Percentiles rank a stretch among this genome's conserved stretches.
Conservation (phyloP, 169 alveolate species). For the Eimeria necatrix region DNA sequence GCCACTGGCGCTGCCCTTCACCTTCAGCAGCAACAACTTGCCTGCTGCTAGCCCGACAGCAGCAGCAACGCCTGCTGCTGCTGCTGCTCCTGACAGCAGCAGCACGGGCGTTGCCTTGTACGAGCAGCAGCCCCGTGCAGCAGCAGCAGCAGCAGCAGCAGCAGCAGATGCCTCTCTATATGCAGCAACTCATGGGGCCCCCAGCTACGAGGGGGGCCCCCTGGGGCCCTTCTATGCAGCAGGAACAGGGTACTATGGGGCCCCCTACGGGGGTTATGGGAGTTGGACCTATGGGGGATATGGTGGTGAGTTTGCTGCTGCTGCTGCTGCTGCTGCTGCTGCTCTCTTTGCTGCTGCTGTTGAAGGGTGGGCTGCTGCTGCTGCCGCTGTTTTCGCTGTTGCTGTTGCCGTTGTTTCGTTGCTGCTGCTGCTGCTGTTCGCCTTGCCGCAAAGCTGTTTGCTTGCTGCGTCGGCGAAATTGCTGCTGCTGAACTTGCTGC, state of each 20-base stretch:
- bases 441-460: too few species aligned
- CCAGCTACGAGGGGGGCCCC: neutral
- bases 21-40: neutral
- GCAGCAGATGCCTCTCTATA: neutral
- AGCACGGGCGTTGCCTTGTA: constrained; percentile 14
- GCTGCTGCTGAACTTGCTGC: neutral
- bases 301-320: constrained; percentile 2
- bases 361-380: too few species aligned
- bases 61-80: neutral
- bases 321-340: constrained; percentile 21
- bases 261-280: constrained; percentile 25
- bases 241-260: neutral
- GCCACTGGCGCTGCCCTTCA: constrained; percentile 15
- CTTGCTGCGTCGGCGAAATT: neutral
- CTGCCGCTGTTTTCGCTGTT: neutral
- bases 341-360: neutral
- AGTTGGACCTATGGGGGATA: constrained; percentile 2
- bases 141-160: neutral
- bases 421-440: too few species aligned
- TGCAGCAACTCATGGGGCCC: neutral
- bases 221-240: neutral
- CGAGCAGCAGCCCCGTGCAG: neutral
- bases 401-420: too few species aligned
- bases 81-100: neutral
- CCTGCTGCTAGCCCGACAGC: neutral